A percentile compares a stretch with the other conserved stretches of the same genome.
phyloP scores from a whole-genome alignment of 2,329 filamentous ascomycete species.

The Laburnicola sp. region DNA sequence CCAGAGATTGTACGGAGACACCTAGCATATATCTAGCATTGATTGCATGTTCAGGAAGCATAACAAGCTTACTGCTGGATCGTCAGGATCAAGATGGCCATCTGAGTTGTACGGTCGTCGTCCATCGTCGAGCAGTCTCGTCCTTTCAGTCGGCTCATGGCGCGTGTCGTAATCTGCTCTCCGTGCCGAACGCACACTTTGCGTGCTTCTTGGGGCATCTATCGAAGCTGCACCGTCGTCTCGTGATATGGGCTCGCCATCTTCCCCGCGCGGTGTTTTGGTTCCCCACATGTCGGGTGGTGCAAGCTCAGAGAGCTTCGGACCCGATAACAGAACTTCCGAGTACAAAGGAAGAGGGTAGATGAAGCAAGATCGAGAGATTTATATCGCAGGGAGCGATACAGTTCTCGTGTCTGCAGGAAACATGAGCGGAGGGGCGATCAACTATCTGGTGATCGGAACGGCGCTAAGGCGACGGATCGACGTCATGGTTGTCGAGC shows the following conservation, averaged over 20 bases:
- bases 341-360: background rate
- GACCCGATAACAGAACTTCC: background rate
- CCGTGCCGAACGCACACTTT: constrained; percentile 19
- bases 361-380: background rate
- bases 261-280: constrained; percentile 52
- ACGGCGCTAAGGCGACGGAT: constrained; percentile 12
- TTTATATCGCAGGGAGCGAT: background rate
- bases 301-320: constrained; percentile 6
- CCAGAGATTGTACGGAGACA: constrained; percentile 93
- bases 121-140: constrained; percentile 64
- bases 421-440: constrained; percentile 11
- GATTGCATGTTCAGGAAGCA: background rate
- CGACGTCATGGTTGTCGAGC: constrained; percentile 21
- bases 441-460: constrained; percentile 10
- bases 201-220: constrained; percentile 13
- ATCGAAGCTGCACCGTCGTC: constrained; percentile 26
- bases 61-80: constrained; percentile 70
- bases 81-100: constrained; percentile 74
- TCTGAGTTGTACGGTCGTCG: constrained; percentile 62
- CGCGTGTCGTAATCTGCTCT: constrained; percentile 37
- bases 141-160: constrained; percentile 63
- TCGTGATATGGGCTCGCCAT: constrained; percentile 38
- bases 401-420: background rate
- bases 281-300: constrained; percentile 58
- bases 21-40: constrained; percentile 44